Evolutionary conservation across 306 rosid species (phyloP), one percentile per base, ranked within the genome.

Genomic region (Psophocarpus tetragonolobus): DNA sequence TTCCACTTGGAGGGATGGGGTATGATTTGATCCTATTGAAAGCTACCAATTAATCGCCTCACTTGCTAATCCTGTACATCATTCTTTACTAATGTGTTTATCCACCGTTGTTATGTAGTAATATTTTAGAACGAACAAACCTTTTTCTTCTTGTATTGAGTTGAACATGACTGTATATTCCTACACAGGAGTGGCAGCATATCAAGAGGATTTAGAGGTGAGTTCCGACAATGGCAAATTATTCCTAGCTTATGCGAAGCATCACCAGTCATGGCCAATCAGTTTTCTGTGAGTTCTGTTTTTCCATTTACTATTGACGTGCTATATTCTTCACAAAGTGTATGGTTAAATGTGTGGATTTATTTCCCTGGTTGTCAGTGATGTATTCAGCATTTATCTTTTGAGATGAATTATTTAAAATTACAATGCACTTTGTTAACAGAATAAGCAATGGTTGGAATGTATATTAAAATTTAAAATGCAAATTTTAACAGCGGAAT

Each of bases 1-100:
- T 95, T 87, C 99, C 99, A 15, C 96, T 95, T 67, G 97, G 99
- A 73, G 99, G 97, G 83, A 95, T 95, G 99, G 99, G 99, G 99
- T 95, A 84, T 73, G 97, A 35, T 51, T 18, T 64, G 38, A 53
- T 54, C 79, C 48, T 57, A 65, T 79, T 71, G 56, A 53, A 42
- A 42, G 63, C 73, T 60, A 8, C 50, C 23, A 61, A 63, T 71
- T 76, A 72, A 71, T 64, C 41, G 66, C n/a, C 27, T 76, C 75
- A 53, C 15, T 82, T 42, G 63, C 24, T 71, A 64, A 33, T 65
- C 48, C 13, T 71, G 80, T 30, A 76, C 53, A 64, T 57, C 41
- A 44, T 71, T 69, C 29, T 75, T 70, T 62, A 14, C 75, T 47
- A 29, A 12, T 27, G 21, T 30, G 48, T 75, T 81, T 70, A 18